Base-by-base conservation (phyloP, 1,284 basidiomycete species). In the Taiwanofungus camphoratus region DNA sequence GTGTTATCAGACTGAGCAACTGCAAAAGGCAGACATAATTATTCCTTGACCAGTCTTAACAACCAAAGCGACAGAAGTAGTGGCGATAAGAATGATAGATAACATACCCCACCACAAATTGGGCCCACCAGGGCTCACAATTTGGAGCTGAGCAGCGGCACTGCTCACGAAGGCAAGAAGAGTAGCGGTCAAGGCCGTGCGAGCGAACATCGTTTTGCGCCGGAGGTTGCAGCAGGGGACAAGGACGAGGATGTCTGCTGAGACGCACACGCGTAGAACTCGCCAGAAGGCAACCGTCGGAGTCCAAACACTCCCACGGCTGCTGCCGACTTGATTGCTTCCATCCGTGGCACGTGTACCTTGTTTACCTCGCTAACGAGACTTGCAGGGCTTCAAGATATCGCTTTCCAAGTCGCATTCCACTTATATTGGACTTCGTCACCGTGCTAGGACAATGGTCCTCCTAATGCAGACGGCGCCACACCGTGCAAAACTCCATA, bases 101-200 rank as follows among this genome's bases (percentile, higher is more conserved):
- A 13, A 68, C 73, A 41, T 42, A 75, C 74, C 65, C 73, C 73
- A 76, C 74, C 74, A 76, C 24, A 60, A 48, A 47, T 57, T 37
- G 1, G 63, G 38, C 22, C 62, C 61, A 23, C 71, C 71, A 20
- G 69, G 63, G 13, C 53, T 51, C 51, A 70, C 50, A 51, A 67
- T 50, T n/a, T 46, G 20, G 55, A 68, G 64, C 52, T 63, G 60
- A 22, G 67, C 69, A 39, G 57, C 51, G n/a, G 59, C 63, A n/a
- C 57, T 51, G 45, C 59, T 54, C 38, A 62, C 56, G 43, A 71
- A 52, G 29, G 71, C 58, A 39, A 58, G 55, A 43, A 63, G 49
- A 24, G 62, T 47, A n/a, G 61, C 57, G 34, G 64, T 52, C 45
- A 69, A 43, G 47, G 65, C 54, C 42, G 61, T 44, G 44, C 58